Percentiles rank a stretch among this genome's conserved stretches.
Evolutionary conservation across 108 stramenopile species (phyloP).

Genomic region (Pelagomonas calceolata): DNA sequence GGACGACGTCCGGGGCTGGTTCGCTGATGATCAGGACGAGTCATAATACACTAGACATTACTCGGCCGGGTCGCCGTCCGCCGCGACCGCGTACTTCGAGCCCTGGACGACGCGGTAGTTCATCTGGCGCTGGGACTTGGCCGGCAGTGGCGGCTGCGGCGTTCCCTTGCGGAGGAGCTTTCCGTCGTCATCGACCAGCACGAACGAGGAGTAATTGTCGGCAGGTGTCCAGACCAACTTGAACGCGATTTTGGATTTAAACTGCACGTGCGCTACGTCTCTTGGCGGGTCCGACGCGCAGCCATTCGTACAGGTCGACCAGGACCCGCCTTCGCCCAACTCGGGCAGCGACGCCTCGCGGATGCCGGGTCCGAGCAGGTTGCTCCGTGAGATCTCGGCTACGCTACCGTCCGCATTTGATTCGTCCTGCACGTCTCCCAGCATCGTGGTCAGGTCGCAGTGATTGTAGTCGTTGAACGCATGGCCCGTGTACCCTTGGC

Average conservation of each 20-base stretch:
- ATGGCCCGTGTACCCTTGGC: slow-evolving; percentile 71
- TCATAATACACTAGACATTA: too few relatives aligned
- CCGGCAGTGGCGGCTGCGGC: slow-evolving; percentile 42
- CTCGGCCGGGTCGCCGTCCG: slow-evolving; percentile 21
- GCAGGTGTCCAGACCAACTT: slow-evolving; percentile 81
- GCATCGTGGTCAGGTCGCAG: slow-evolving; percentile 75
- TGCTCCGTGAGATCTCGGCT: slow-evolving; percentile 60
- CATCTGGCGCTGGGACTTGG: slow-evolving; percentile 52
- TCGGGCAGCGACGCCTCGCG: slow-evolving; percentile 64
- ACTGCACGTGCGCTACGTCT: slow-evolving; percentile 82
- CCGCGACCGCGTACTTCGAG: slow-evolving; percentile 62
- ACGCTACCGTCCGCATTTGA: slow-evolving; percentile 60
- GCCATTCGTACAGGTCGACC: slow-evolving; percentile 73
- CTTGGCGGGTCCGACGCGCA: slow-evolving; percentile 49
- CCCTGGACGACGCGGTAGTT: slow-evolving; percentile 67
- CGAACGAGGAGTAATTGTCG: slow-evolving; percentile 60
- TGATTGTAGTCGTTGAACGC: slow-evolving; percentile 81
- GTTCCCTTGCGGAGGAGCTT: slow-evolving; percentile 25
- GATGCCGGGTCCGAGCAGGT: slow-evolving; percentile 65
- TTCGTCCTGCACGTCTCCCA: slow-evolving; percentile 52
- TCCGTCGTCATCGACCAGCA: slow-evolving; percentile 71
- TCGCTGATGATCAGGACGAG: too few relatives aligned
- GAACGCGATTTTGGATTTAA: slow-evolving; percentile 67
- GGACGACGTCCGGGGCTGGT: too few relatives aligned
- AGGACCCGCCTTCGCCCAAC: slow-evolving; percentile 70